Conservation (phyloP, 768 basidiomycete species). For the Hypholoma sublateritium region DNA sequence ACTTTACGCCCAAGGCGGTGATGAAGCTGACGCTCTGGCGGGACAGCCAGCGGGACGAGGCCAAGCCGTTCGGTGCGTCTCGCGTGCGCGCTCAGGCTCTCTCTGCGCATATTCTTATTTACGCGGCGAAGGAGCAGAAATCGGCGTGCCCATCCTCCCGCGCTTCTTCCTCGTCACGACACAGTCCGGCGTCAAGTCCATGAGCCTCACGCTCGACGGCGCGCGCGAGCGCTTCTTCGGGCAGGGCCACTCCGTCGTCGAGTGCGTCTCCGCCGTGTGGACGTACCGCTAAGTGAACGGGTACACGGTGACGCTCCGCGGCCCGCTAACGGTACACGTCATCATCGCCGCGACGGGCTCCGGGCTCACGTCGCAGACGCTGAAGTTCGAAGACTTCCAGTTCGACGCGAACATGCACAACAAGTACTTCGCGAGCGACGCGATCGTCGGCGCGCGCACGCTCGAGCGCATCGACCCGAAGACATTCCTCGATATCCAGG, state of each 20-base stretch:
- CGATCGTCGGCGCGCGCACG: constrained; percentile 51
- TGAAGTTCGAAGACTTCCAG: constrained; percentile 72
- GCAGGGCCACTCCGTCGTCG: constrained; percentile 55
- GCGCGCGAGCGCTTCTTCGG: constrained; percentile 61
- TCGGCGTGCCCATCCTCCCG: constrained; percentile 75
- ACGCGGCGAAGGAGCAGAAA: constrained; percentile 46
- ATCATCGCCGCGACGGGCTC: constrained; percentile 31
- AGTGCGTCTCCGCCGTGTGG: constrained; percentile 76
- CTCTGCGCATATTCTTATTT: not conserved
- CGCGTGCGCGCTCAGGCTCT: not conserved
- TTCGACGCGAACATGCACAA: constrained; percentile 76
- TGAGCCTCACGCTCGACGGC: constrained; percentile 77
- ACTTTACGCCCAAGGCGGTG: constrained; percentile 67
- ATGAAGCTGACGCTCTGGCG: constrained; percentile 89
- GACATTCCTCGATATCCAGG: constrained; percentile 23
- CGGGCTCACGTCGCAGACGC: constrained; percentile 26
- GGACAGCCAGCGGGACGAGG: constrained; percentile 75
- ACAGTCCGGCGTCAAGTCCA: constrained; percentile 82
- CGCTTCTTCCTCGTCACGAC: constrained; percentile 85
- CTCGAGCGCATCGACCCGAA: constrained; percentile 40
- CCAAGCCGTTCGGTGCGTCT: constrained; percentile 78
- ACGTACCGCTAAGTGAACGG: constrained; percentile 81
- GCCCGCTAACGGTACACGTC: constrained; percentile 71
- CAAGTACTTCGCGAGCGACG: constrained; percentile 70
- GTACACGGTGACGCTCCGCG: constrained; percentile 74